phyloP scores from a whole-genome alignment of 176 grass and related monocot genomes.

The sorghum (Sorghum bicolor) region Sorghum_bicolor_NCBIv3 NC_012870.2:75866001-75866500 shows the following conservation, averaged over 20 bases:
- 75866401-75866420: not conserved
- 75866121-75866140: not conserved
- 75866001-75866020: not conserved
- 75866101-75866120: not conserved
- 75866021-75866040: not conserved
- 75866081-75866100: not conserved
- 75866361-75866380: not conserved
- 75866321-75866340: not conserved
- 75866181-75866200: not conserved
- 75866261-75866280: not conserved
- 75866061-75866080: not conserved
- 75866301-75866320: not conserved
- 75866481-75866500: not conserved
- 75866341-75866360: not conserved
- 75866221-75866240: not conserved
- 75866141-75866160: not conserved
- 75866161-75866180: not conserved
- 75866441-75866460: not conserved
- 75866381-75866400: not conserved
- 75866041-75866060: not conserved
- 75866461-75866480: conserved; percentile 4
- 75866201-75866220: not conserved
- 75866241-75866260: not conserved
- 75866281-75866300: not conserved
- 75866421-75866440: not conserved